Evolutionary conservation across 2,329 filamentous ascomycete species (phyloP).

Genomic region (Aureobasidium sp.): DNA sequence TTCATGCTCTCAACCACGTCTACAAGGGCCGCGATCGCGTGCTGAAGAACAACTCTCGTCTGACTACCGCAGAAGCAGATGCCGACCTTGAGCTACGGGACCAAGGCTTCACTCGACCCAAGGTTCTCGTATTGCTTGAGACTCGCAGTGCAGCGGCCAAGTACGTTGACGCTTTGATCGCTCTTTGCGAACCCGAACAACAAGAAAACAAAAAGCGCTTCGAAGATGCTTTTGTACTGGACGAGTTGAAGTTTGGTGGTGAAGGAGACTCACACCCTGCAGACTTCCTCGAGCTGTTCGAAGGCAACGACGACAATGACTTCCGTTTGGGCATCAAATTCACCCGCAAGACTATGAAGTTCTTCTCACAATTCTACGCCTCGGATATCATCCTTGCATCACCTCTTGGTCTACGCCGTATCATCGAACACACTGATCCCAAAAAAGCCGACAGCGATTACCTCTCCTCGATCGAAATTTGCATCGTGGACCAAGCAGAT

Average conservation of each 20-base stretch:
- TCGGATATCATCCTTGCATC: slow-evolving; percentile 92
- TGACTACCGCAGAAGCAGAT: slow-evolving; percentile 54
- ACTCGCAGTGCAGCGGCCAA: slow-evolving; percentile 80
- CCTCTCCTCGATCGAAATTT: slow-evolving; percentile 84
- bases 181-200: slow-evolving; percentile 73
- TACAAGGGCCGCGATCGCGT: slow-evolving; percentile 89
- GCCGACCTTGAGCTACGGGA: slow-evolving; percentile 71
- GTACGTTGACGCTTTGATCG: slow-evolving; percentile 68
- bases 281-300: slow-evolving; percentile 84
- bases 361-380: slow-evolving; percentile 90
- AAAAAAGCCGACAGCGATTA: slow-evolving; percentile 79
- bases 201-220: slow-evolving; percentile 95
- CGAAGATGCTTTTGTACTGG: slow-evolving; percentile 69
- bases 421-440: slow-evolving; percentile 70
- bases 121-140: slow-evolving; percentile 82
- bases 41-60: slow-evolving; percentile 81
- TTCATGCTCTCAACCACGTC: slow-evolving; percentile 87
- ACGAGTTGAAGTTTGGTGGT: slow-evolving; percentile 57
- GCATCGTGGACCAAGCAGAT: slow-evolving; percentile 86
- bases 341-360: slow-evolving; percentile 90
- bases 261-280: slow-evolving; percentile 62
- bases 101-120: slow-evolving; percentile 91
- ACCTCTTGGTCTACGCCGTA: slow-evolving; percentile 80
- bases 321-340: slow-evolving; percentile 96
- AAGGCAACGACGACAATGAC: slow-evolving; percentile 94